phyloP scores from a whole-genome alignment of 1,139 yeast genomes.

The Lipomyces yarrowii region DNA sequence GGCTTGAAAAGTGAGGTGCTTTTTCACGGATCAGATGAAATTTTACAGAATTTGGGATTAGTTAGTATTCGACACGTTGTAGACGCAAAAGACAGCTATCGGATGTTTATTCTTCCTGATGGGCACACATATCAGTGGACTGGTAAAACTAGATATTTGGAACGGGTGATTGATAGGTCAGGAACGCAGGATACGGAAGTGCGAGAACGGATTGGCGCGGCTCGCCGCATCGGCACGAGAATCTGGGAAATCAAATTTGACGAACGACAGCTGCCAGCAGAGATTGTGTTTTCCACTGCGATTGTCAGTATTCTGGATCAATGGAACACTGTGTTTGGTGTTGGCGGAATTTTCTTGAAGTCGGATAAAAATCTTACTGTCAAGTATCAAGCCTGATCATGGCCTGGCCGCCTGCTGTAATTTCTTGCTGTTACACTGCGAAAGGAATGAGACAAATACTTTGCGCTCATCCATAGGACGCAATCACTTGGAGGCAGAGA shows the following conservation, averaged over 20 bases:
- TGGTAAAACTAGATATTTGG: constrained; percentile 58
- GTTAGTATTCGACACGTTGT: constrained; percentile 60
- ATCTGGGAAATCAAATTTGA: constrained; percentile 51
- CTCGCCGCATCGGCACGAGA: constrained; percentile 24
- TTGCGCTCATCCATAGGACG: not conserved
- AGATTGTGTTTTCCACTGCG: constrained; percentile 61
- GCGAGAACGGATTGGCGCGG: constrained; percentile 57
- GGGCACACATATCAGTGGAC: constrained; percentile 69
- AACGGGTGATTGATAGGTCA: constrained; percentile 52
- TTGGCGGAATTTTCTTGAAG: constrained; percentile 55
- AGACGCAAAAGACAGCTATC: constrained; percentile 63
- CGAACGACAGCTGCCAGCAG: constrained; percentile 55
- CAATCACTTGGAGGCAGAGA: not conserved
- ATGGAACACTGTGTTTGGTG: constrained; percentile 62
- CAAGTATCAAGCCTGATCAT: not conserved
- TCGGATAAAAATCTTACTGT: constrained; percentile 8
- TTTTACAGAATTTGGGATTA: constrained; percentile 64
- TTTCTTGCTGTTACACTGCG: not conserved
- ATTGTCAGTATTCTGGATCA: constrained; percentile 63
- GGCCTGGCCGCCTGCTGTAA: not conserved
- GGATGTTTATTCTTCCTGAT: constrained; percentile 60
- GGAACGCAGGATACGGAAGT: constrained; percentile 67
- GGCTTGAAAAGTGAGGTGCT: constrained; percentile 17
- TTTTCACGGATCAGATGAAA: constrained; percentile 47
- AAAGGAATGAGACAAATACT: not conserved